Evolutionary conservation across 2,329 filamentous ascomycete genomes (phyloP).

Genomic region (Verticillium albo-atrum): DNA sequence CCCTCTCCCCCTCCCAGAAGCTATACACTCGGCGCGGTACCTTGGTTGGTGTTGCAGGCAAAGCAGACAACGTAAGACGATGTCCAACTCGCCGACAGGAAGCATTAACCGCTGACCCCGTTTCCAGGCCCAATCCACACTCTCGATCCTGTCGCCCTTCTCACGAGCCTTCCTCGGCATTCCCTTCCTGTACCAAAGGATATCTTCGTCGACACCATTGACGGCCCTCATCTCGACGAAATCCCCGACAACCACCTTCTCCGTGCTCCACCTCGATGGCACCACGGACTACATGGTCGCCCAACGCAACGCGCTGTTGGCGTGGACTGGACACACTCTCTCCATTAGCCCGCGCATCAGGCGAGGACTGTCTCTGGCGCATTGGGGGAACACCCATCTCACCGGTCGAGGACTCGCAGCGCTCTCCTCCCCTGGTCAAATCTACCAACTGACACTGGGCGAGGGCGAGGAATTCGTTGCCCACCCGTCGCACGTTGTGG

Average conservation of each 20-base stretch:
- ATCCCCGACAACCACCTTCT: constrained; percentile 80
- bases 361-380: constrained; percentile 67
- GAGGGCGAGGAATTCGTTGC: constrained; percentile 86
- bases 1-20: constrained; percentile 86
- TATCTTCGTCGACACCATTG: constrained; percentile 82
- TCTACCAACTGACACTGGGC: constrained; percentile 78
- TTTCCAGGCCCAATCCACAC: constrained; percentile 73
- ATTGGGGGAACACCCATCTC: constrained; percentile 88
- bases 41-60: constrained; percentile 83
- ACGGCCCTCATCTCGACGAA: constrained; percentile 87
- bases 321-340: constrained; percentile 92
- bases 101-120: background rate
- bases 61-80: constrained; percentile 73
- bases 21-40: constrained; percentile 91
- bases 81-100: background rate
- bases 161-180: constrained; percentile 76
- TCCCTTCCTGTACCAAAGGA: constrained; percentile 90
- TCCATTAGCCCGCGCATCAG: constrained; percentile 72
- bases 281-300: constrained; percentile 93
- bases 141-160: constrained; percentile 82
- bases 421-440: constrained; percentile 79
- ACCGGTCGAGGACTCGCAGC: constrained; percentile 86
- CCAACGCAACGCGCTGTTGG: constrained; percentile 82
- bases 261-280: constrained; percentile 84
- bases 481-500: constrained; percentile 87